Percentiles rank a stretch among this genome's conserved stretches.
These are phyloP conservation scores for Fusarium fujikuroi DNA, from an alignment of 2,329 filamentous ascomycete species.

Conservation along the genomic window DNA sequence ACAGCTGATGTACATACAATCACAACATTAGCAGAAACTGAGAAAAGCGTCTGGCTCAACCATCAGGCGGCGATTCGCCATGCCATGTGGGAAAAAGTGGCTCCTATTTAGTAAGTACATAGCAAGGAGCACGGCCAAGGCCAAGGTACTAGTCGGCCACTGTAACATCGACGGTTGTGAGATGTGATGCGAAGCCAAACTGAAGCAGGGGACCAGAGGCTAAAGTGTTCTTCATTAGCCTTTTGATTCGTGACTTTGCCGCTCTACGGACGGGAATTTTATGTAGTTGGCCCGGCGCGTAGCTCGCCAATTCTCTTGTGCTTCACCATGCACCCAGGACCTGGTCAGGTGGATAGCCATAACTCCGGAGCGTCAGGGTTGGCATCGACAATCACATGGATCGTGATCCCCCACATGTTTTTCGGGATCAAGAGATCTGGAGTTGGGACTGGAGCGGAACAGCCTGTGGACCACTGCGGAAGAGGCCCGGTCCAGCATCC, in stretches of 20 bases:
- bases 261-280: neutral
- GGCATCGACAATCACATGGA: slow-evolving; percentile 34
- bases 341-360: slow-evolving; percentile 3
- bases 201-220: slow-evolving; percentile 3
- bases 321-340: neutral
- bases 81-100: slow-evolving; percentile 37
- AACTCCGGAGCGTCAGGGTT: slow-evolving; percentile 18
- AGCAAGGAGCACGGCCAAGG: neutral
- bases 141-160: neutral
- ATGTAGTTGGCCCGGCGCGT: neutral
- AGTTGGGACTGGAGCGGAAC: slow-evolving; percentile 11
- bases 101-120: neutral
- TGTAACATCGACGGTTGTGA: slow-evolving; percentile 4
- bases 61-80: slow-evolving; percentile 24
- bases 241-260: slow-evolving; percentile 4
- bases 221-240: neutral
- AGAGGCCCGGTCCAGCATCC: neutral
- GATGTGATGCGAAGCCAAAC: neutral
- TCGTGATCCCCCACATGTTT: slow-evolving; percentile 32
- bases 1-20: neutral
- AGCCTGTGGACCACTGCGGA: slow-evolving; percentile 9
- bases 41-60: slow-evolving; percentile 18
- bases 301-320: neutral
- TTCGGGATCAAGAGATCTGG: slow-evolving; percentile 24
- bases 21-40: slow-evolving; percentile 10